These are phyloP conservation scores for Hawksworthiomyces lignivorus DNA, from an alignment of 2,329 filamentous ascomycete species.

Conservation along the genomic window DNA sequence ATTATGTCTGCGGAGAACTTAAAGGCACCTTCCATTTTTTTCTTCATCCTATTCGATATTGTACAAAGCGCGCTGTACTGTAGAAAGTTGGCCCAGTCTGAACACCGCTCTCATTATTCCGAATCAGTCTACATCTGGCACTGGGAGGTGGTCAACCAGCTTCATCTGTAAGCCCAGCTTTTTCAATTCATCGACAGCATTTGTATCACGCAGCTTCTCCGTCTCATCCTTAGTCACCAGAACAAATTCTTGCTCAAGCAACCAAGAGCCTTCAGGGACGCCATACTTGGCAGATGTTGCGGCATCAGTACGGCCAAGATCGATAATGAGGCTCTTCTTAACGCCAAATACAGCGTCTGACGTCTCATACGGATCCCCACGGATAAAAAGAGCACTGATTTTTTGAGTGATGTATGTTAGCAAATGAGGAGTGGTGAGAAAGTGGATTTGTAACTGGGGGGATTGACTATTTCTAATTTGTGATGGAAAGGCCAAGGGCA, in stretches of 20 bases:
- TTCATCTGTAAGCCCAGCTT: slow-evolving; percentile 61
- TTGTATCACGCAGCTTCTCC: slow-evolving; percentile 53
- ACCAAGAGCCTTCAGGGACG: slow-evolving; percentile 53
- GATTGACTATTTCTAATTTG: no score
- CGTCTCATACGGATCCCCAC: slow-evolving; percentile 72
- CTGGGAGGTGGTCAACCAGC: slow-evolving; percentile 67
- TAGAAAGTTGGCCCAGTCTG: no score
- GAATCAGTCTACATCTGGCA: slow-evolving; percentile 54
- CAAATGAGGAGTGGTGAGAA: no score
- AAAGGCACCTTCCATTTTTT: neutral
- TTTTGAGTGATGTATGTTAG: slow-evolving; percentile 1
- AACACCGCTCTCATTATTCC: no score
- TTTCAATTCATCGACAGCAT: slow-evolving; percentile 58
- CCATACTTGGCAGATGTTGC: slow-evolving; percentile 53
- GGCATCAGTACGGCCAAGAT: slow-evolving; percentile 43
- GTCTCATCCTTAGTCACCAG: slow-evolving; percentile 66
- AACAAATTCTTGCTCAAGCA: slow-evolving; percentile 70
- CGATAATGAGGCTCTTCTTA: slow-evolving; percentile 70
- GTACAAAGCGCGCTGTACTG: no score
- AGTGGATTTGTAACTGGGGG: slow-evolving; percentile 47
- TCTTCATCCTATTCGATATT: no score
- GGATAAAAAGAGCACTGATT: slow-evolving; percentile 63
- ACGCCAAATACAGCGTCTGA: slow-evolving; percentile 83
- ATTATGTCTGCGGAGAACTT: no score
- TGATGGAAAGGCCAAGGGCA: neutral